A percentile compares a stretch with the other conserved stretches of the same genome.
Evolutionary conservation across 139 green algal species (phyloP).

Genomic region (Picochlorum sp.): DNA sequence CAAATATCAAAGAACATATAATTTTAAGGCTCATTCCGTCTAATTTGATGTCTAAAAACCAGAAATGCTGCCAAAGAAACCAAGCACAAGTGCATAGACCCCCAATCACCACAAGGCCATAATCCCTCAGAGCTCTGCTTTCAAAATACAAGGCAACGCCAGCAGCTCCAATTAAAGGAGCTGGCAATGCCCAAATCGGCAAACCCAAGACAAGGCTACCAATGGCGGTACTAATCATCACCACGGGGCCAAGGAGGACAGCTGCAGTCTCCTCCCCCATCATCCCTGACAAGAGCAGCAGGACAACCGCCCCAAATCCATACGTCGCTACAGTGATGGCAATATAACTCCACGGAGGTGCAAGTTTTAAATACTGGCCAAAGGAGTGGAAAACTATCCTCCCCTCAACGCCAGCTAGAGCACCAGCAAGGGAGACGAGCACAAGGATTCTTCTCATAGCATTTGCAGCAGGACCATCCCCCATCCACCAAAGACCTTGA

Average conservation of each 20-base stretch:
- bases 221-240: conserved; percentile 37
- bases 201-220: conserved; percentile 59
- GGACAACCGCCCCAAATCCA: conserved; percentile 39
- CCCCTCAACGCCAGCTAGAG: conserved; percentile 70
- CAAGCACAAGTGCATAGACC: conserved; percentile 37
- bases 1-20: conserved; percentile 61
- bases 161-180: conserved; percentile 63
- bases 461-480: background rate
- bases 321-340: conserved; percentile 70
- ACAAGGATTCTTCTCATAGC: conserved; percentile 26
- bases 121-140: conserved; percentile 54
- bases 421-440: conserved; percentile 27
- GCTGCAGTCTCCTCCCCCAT: conserved; percentile 17
- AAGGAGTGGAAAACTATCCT: conserved; percentile 86
- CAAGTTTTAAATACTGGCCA: conserved; percentile 82
- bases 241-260: conserved; percentile 22
- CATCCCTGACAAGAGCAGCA: conserved; percentile 46
- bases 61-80: conserved; percentile 75
- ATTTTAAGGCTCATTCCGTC: conserved; percentile 47
- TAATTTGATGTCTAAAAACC: conserved; percentile 67
- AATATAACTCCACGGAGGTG: conserved; percentile 78
- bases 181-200: conserved; percentile 65
- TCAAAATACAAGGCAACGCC: conserved; percentile 85
- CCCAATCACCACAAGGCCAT: conserved; percentile 66
- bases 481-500: conserved; percentile 76